Evolutionary conservation across 2,329 filamentous ascomycete species (phyloP), one percentile per base, ranked within the genome.

Genomic region (Verticillium tricorpus): DNA sequence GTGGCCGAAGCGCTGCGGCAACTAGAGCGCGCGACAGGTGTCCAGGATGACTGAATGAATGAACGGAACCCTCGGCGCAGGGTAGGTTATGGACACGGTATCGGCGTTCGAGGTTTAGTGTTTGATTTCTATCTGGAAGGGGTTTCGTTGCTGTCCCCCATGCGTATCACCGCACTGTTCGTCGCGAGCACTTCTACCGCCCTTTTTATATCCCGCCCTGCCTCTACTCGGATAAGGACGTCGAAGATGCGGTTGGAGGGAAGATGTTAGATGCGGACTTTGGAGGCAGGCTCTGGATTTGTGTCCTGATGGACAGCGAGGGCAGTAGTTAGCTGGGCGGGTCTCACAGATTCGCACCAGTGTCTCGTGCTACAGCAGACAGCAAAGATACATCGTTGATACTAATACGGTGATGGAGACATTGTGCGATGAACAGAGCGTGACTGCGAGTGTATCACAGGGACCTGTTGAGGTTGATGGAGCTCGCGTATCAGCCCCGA

Each of bases 1-100:
- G n/a, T 66, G 64, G 64, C 62, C 64, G 40, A 61, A 66, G 58
- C 61, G 63, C 52, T 66, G 64, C 63, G 60, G 45, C 19, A 19
- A 52, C 19, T 52, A 22, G 19, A 19, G 19, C 45, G 22, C 11
- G 11, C 45, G 19, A 52, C 19, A 14, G 11, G 19, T 3, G 45
- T 52, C 45, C 28, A 19, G 12, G 9, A 52, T 52, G 45, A 52
- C 11, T 52, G 19, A 11, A 52, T 22, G 45, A 52, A 3, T 35
- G 28, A 45, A 22, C 22, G 19, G 19, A 19, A 22, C 45, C 45
- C 45, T 52, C 11, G 45, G 45, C 45, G 45, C 25, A 28, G n/a
- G 19, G 45, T 11, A 22, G n/a, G 19, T 52, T 14, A 22, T n/a
- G 45, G 19, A 22, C 19, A 9, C 40, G n/a, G 45, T 22, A 12